Base-by-base conservation (phyloP, 2,329 filamentous ascomycete genomes). In the Thyridium curvatum region DNA sequence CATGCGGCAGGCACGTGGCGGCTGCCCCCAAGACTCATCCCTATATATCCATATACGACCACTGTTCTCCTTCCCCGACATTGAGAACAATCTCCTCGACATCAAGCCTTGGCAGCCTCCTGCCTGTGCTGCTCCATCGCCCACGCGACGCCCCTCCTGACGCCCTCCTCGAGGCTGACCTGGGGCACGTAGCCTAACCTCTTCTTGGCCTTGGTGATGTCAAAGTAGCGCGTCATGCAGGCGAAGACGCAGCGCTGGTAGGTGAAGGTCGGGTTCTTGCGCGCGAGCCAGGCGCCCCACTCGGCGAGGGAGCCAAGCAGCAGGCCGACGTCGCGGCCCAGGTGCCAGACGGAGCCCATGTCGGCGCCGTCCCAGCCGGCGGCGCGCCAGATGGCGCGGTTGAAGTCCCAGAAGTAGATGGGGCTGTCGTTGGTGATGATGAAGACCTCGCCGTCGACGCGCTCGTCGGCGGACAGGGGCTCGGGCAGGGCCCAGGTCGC, bases 341-440 rank as follows among this genome's bases (percentile, higher is more conserved):
- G 65, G 6, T 60, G 56, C 74, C 77, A 79, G 39, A 76, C 74
- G 47, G 71, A 64, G 36, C 69, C 67, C 5, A 67, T 72, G 15
- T 75, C 76, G 41, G 63, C 61, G 8, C 64, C 56, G 41, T 61
- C 6, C 21, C 21, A 68, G 29, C 79, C 79, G 10, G 75, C 75
- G 32, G 70, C 72, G 46, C 65, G 66, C 87, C 87, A 97, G 34
- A 95, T 73, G 30, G 81, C 79, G 31, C 86, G 75, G 42, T 85
- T 79, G 56, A 94, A 85, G 61, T 94, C 88, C 80, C 93, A 94
- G 62, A 95, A 94, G 59, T 91, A 91, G 15, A 94, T 72, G 5
- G 91, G 91, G 50, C 79, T 71, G 62, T 89, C 86, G 60, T 97
- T 97, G 41, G 88, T 93, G 54, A 97, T 78, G 65, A 95, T 81